Evolutionary conservation across 768 basidiomycete genomes (phyloP).

Genomic region (Mycena haematopus): DNA sequence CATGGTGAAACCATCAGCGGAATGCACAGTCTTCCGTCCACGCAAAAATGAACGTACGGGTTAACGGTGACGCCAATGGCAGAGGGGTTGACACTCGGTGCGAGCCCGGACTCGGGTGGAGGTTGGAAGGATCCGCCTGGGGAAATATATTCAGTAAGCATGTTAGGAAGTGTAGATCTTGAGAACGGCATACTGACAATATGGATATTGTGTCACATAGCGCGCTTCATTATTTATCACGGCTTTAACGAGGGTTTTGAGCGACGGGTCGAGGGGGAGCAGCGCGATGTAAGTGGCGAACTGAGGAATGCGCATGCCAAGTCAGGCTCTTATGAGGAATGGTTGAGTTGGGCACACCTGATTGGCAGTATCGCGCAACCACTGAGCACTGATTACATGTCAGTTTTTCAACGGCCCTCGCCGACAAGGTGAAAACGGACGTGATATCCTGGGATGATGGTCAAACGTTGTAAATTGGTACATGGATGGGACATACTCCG

Average conservation of each 20-base stretch:
- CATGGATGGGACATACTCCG: background rate
- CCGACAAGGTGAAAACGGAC: no score
- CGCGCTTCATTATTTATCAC: slow-evolving; percentile 83
- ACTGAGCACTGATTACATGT: slow-evolving; percentile 64
- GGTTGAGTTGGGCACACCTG: slow-evolving; percentile 43
- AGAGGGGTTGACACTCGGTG: slow-evolving; percentile 69
- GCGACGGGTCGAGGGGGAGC: slow-evolving; percentile 60
- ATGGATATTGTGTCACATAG: slow-evolving; percentile 75
- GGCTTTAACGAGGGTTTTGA: slow-evolving; percentile 73
- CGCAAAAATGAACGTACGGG: slow-evolving; percentile 55
- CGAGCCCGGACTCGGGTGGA: slow-evolving; percentile 74
- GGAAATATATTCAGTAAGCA: background rate
- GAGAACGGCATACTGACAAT: slow-evolving; percentile 46
- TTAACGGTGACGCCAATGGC: slow-evolving; percentile 74
- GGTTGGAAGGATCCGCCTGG: slow-evolving; percentile 73
- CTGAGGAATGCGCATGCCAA: no score
- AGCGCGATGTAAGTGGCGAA: slow-evolving; percentile 75
- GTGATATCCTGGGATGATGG: no score
- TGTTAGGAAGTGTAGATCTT: background rate
- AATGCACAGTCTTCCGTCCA: no score
- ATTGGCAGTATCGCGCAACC: slow-evolving; percentile 84
- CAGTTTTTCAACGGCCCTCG: background rate
- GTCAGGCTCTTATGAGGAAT: background rate
- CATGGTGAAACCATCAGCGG: no score
- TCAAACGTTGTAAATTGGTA: no score